These are phyloP conservation scores for Rhodotorula graminis DNA, from an alignment of 768 basidiomycete species.

Conservation along the genomic window DNA sequence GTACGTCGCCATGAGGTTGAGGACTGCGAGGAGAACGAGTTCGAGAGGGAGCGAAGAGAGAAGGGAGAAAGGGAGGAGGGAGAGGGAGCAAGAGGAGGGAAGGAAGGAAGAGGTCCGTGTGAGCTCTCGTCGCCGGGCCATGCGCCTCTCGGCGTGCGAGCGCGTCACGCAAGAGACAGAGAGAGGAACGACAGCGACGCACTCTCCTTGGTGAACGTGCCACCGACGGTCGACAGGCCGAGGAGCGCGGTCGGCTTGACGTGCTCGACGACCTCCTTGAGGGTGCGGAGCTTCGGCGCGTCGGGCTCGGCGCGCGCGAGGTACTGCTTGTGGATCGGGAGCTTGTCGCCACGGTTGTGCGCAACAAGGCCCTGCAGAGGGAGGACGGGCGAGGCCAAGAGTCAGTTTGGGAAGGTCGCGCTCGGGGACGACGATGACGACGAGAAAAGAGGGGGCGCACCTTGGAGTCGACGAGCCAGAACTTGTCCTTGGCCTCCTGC, in stretches of 20 bases:
- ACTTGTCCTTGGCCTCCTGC: conserved; percentile 68
- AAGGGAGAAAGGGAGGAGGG: too few relatives aligned
- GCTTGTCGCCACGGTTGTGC: conserved; percentile 61
- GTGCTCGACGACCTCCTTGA: conserved; percentile 70
- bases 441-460: conserved; percentile 3
- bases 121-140: too few relatives aligned
- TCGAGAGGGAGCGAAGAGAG: too few relatives aligned
- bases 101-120: too few relatives aligned
- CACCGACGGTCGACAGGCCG: conserved; percentile 79
- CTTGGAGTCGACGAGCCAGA: conserved; percentile 61
- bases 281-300: conserved; percentile 67
- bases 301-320: conserved; percentile 77
- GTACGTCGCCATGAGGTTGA: conserved; percentile 69
- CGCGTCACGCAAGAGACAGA: not conserved
- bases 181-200: not conserved
- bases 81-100: too few relatives aligned
- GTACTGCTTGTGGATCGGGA: conserved; percentile 80
- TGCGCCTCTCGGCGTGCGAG: too few relatives aligned
- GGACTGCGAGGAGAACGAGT: conserved; percentile 50
- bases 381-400: too few relatives aligned
- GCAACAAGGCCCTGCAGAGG: conserved; percentile 68
- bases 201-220: conserved; percentile 65
- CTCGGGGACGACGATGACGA: too few relatives aligned
- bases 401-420: too few relatives aligned
- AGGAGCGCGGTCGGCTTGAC: conserved; percentile 84